phyloP scores from a whole-genome alignment of 345 rosid genomes.

The Hibiscus syriacus region DNA sequence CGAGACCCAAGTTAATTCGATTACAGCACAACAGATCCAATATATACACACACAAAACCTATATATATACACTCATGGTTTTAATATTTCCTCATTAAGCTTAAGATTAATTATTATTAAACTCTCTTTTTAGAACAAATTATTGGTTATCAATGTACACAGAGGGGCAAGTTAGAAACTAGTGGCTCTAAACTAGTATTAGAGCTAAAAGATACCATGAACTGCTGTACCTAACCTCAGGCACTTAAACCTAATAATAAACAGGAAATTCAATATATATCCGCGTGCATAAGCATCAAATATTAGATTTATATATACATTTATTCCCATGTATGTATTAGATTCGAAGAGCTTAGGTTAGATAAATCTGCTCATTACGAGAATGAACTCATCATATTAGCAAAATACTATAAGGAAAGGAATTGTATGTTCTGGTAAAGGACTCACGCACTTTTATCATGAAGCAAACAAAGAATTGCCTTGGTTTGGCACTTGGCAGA shows the following conservation, averaged over 20 bases:
- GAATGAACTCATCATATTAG: background rate
- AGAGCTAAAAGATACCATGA: background rate
- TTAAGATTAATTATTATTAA: too few relatives aligned
- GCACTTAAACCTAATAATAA: background rate
- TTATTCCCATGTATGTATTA: background rate
- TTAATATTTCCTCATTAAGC: too few relatives aligned
- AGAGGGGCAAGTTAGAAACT: background rate
- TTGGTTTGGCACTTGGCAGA: background rate
- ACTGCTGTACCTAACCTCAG: background rate
- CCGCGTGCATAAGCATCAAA: too few relatives aligned
- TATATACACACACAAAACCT: too few relatives aligned
- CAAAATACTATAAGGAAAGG: background rate
- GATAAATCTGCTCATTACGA: background rate
- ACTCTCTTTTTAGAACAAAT: too few relatives aligned
- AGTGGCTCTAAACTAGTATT: background rate
- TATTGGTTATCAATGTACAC: too few relatives aligned
- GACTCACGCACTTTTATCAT: conserved; percentile 8
- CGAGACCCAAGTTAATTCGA: background rate
- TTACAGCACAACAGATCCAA: background rate
- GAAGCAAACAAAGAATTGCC: background rate
- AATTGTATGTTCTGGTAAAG: background rate
- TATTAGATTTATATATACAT: background rate
- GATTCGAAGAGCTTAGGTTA: background rate
- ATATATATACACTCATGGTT: too few relatives aligned
- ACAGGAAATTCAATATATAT: background rate